Conservation (phyloP, 2,329 filamentous ascomycete genomes). For the Exophiala oligosperma region DNA sequence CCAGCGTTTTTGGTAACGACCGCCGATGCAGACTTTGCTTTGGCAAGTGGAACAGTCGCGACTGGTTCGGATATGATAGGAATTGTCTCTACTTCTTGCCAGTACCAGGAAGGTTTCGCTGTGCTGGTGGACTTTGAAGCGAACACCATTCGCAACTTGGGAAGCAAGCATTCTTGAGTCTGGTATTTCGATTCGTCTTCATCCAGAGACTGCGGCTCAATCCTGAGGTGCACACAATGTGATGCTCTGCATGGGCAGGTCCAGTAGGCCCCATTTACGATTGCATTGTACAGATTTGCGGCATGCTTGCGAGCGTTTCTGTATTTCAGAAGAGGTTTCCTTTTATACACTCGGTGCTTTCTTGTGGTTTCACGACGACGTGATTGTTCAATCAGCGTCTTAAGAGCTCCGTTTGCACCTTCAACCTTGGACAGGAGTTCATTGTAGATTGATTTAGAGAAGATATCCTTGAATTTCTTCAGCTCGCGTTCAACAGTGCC, state of each 20-base stretch:
- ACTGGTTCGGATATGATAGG: background rate
- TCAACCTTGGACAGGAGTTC: background rate
- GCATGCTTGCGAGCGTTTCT: background rate
- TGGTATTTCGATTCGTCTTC: background rate
- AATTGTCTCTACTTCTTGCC: background rate
- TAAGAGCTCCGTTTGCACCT: background rate
- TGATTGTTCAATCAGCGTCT: background rate
- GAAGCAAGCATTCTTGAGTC: background rate
- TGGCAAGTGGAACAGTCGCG: background rate
- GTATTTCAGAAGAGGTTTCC: background rate
- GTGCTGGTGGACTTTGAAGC: background rate
- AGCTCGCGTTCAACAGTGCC: background rate
- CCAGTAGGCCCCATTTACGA: constrained; percentile 3
- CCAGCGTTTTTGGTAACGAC: too few relatives aligned
- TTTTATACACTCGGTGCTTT: background rate
- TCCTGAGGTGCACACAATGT: background rate
- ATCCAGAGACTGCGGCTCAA: background rate
- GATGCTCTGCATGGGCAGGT: background rate
- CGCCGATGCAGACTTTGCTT: background rate
- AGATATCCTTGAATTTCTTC: background rate
- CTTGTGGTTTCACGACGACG: background rate
- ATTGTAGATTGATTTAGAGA: background rate
- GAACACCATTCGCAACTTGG: background rate
- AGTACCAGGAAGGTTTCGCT: background rate
- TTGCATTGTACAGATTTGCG: background rate